phyloP scores from a whole-genome alignment of 2,329 filamentous ascomycete genomes.

The Alternaria gaisen region DNA sequence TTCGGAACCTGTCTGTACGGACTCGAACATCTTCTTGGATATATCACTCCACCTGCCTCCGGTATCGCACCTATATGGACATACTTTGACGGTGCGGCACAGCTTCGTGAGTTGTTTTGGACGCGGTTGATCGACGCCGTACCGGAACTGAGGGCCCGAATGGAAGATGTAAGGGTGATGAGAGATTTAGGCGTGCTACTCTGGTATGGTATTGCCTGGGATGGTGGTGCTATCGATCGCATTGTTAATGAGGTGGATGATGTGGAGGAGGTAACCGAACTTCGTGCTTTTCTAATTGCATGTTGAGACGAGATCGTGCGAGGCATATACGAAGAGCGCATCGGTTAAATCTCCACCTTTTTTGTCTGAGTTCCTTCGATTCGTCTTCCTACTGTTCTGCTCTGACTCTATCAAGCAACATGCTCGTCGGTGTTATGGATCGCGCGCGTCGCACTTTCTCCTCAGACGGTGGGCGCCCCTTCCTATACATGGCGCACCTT shows the following conservation, averaged over 20 bases:
- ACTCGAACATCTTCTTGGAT: slow-evolving; percentile 67
- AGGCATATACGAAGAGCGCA: background rate
- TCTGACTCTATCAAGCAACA: background rate
- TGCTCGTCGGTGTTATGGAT: background rate
- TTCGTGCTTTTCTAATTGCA: slow-evolving; percentile 54
- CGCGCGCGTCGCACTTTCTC: slow-evolving; percentile 15
- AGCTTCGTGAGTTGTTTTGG: slow-evolving; percentile 64
- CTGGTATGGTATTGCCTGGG: slow-evolving; percentile 71
- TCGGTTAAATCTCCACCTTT: background rate
- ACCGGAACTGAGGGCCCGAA: slow-evolving; percentile 46
- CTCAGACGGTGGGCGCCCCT: slow-evolving; percentile 11
- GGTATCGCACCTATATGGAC: slow-evolving; percentile 18
- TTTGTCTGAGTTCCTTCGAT: background rate
- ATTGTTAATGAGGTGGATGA: slow-evolving; percentile 64
- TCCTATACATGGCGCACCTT: slow-evolving; percentile 24
- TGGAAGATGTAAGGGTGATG: slow-evolving; percentile 54
- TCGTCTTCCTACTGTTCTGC: background rate
- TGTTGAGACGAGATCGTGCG: background rate
- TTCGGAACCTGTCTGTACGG: slow-evolving; percentile 69
- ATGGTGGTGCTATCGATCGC: slow-evolving; percentile 66
- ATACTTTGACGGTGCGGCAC: slow-evolving; percentile 57
- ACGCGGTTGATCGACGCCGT: slow-evolving; percentile 47
- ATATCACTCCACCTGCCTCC: slow-evolving; percentile 39
- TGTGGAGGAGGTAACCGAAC: slow-evolving; percentile 61
- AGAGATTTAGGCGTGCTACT: slow-evolving; percentile 66